These are phyloP conservation scores for Umbelopsis sp. DNA, from an alignment of 192 early-diverging fungal species.

Conservation along the genomic window DNA sequence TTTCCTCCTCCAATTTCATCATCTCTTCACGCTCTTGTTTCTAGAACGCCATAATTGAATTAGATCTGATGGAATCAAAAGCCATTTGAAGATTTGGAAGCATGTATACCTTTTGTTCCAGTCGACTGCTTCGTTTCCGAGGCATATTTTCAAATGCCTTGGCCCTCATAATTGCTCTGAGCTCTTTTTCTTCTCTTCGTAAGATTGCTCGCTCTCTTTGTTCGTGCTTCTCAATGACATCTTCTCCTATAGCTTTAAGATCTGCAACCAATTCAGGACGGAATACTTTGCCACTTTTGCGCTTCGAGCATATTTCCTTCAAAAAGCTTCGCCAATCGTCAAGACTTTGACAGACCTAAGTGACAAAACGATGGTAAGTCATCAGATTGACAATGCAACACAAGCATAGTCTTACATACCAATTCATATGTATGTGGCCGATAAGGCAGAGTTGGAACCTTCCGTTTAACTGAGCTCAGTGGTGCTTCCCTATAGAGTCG, in stretches of 20 bases:
- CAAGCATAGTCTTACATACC: not conserved
- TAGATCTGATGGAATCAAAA: not conserved
- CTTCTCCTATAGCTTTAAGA: not conserved
- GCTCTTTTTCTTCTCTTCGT: not conserved
- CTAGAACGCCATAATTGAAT: not conserved
- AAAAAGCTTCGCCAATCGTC: not conserved
- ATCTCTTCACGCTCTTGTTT: not conserved
- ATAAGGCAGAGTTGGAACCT: not conserved
- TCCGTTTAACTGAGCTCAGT: not conserved
- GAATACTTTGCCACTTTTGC: not conserved
- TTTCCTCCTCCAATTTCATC: not conserved
- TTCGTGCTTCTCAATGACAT: not conserved
- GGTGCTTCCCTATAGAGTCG: slow-evolving; percentile 1
- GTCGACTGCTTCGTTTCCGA: not conserved
- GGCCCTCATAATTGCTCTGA: not conserved
- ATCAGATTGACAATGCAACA: not conserved
- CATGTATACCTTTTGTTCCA: not conserved
- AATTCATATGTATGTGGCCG: not conserved
- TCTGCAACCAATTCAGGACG: not conserved
- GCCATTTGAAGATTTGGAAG: not conserved
- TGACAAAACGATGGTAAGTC: not conserved
- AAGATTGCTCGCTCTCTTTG: not conserved
- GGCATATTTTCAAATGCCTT: not conserved
- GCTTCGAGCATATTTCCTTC: not conserved
- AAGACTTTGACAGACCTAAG: not conserved